These are phyloP conservation scores for Pichia sp. DNA, from an alignment of 1,139 yeast genomes.

Conservation along the genomic window DNA sequence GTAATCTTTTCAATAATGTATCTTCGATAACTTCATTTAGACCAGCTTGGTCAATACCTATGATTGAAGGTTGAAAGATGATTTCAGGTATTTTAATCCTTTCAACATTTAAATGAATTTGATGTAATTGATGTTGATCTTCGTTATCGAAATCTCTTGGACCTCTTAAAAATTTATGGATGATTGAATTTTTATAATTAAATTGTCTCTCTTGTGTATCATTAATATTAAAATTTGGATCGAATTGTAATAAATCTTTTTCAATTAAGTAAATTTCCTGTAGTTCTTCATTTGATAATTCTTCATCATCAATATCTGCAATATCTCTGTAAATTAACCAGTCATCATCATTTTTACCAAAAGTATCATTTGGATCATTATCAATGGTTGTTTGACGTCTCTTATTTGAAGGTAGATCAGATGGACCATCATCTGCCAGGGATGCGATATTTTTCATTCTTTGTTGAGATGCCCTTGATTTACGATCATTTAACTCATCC, in stretches of 20 bases:
- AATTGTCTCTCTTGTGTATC: slow-evolving; percentile 78
- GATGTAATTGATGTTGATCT: slow-evolving; percentile 68
- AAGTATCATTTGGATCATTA: slow-evolving; percentile 88
- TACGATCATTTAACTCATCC: slow-evolving; percentile 79
- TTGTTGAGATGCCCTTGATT: slow-evolving; percentile 85
- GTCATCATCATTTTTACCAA: slow-evolving; percentile 94
- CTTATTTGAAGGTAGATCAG: slow-evolving; percentile 27
- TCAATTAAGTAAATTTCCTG: slow-evolving; percentile 59
- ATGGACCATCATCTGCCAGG: slow-evolving; percentile 61
- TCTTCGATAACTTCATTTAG: slow-evolving; percentile 70
- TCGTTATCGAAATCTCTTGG: slow-evolving; percentile 70
- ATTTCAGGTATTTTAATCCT: slow-evolving; percentile 90
- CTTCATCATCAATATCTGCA: slow-evolving; percentile 64
- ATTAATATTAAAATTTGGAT: slow-evolving; percentile 77
- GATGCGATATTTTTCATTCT: slow-evolving; percentile 90
- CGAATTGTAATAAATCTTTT: slow-evolving; percentile 67
- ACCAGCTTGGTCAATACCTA: slow-evolving; percentile 95
- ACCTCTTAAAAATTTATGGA: slow-evolving; percentile 85
- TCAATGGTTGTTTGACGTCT: slow-evolving; percentile 62
- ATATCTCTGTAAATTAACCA: slow-evolving; percentile 90
- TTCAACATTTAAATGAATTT: slow-evolving; percentile 83
- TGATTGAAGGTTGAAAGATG: slow-evolving; percentile 87
- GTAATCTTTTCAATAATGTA: slow-evolving; percentile 54
- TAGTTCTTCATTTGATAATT: slow-evolving; percentile 69
- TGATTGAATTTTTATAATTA: slow-evolving; percentile 76